A percentile compares a stretch with the other conserved stretches of the same genome.
These are phyloP conservation scores for Trametes sp. DNA, from an alignment of 1,284 basidiomycete genomes.

Conservation along the genomic window DNA sequence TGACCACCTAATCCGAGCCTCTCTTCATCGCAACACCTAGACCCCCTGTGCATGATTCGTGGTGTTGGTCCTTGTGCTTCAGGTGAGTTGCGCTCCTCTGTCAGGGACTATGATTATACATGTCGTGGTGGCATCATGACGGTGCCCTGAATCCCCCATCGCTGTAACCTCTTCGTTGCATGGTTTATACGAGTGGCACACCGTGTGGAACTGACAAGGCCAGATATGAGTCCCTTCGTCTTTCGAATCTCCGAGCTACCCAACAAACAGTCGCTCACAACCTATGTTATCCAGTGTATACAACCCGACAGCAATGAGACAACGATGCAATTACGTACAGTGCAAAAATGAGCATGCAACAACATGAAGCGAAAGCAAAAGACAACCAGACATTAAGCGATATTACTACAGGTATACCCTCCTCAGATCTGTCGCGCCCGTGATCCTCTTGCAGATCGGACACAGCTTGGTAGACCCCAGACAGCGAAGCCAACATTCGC, in stretches of 20 bases:
- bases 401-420: slow-evolving; percentile 64
- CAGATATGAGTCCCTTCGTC: slow-evolving; percentile 70
- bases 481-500: slow-evolving; percentile 81
- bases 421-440: slow-evolving; percentile 71
- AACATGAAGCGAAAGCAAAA: slow-evolving; percentile 14
- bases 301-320: slow-evolving; percentile 4
- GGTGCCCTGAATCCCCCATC: slow-evolving; percentile 36
- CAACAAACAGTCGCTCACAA: not conserved
- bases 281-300: not conserved
- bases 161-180: slow-evolving; percentile 54
- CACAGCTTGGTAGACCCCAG: slow-evolving; percentile 82
- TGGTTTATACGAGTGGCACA: slow-evolving; percentile 54
- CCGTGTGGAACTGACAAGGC: slow-evolving; percentile 73
- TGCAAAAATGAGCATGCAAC: not conserved
- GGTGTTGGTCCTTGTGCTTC: not conserved
- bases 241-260: too few species aligned
- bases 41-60: too few species aligned
- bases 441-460: slow-evolving; percentile 86
- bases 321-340: not conserved
- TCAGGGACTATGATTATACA: slow-evolving; percentile 63
- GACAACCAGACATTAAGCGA: slow-evolving; percentile 12
- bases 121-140: slow-evolving; percentile 65
- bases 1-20: slow-evolving; percentile 29
- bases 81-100: slow-evolving; percentile 23
- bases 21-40: slow-evolving; percentile 25